Evolutionary conservation across 2,329 filamentous ascomycete species (phyloP).

Genomic region (Aureobasidium uvarum): DNA sequence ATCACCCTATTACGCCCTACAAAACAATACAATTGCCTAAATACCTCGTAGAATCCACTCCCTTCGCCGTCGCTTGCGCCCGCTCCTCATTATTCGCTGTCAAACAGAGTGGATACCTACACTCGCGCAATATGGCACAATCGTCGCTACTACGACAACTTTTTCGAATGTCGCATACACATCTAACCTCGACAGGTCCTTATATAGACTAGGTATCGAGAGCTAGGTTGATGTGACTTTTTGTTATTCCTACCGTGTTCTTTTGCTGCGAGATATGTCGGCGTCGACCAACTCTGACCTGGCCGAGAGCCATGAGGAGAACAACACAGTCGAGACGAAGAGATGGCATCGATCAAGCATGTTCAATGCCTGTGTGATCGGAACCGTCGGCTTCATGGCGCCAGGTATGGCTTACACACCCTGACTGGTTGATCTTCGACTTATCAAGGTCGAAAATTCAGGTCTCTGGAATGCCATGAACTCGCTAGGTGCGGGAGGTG

Average conservation of each 20-base stretch:
- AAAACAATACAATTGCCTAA: constrained; percentile 12
- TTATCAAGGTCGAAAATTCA: no score
- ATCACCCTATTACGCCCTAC: neutral
- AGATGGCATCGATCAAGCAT: constrained; percentile 50
- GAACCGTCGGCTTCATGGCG: constrained; percentile 51
- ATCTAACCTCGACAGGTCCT: neutral
- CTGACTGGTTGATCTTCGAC: no score
- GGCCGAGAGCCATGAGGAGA: constrained; percentile 4
- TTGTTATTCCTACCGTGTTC: neutral
- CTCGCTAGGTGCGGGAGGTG: constrained; percentile 53
- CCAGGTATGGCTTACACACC: no score
- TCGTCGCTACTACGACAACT: neutral
- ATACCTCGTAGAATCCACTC: neutral
- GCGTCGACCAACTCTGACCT: neutral
- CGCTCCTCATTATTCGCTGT: constrained; percentile 2
- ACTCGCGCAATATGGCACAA: constrained; percentile 21
- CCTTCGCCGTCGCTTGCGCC: neutral
- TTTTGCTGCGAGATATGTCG: neutral
- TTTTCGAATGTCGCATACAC: neutral
- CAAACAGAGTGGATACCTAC: constrained; percentile 5
- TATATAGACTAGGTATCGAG: neutral
- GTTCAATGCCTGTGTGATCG: constrained; percentile 56
- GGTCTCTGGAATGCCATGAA: constrained; percentile 59
- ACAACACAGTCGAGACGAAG: neutral
- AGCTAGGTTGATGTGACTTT: neutral